A percentile compares a stretch with the other conserved stretches of the same genome.
Evolutionary conservation across 371 early-diverging fungal genomes (phyloP).

Genomic region (Circinella minor): DNA sequence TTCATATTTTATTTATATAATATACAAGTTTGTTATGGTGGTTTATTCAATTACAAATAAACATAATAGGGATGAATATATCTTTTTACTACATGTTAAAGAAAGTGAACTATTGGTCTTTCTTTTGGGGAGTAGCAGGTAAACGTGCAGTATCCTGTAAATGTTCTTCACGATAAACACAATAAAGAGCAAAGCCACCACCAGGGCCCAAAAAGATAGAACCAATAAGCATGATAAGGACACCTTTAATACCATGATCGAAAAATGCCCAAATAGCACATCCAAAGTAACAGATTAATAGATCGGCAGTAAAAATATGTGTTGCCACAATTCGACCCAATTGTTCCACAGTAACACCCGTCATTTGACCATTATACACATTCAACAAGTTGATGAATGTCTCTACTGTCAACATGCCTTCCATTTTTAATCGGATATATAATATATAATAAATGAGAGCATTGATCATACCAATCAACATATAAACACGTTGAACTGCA

Average conservation of each 20-base stretch:
- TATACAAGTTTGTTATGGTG: neutral
- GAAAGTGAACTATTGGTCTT: neutral
- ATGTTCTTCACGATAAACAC: conserved; percentile 20
- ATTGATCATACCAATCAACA: conserved; percentile 19
- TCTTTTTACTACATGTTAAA: neutral
- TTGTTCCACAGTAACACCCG: conserved; percentile 5
- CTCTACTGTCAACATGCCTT: conserved; percentile 5
- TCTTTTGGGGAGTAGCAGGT: neutral
- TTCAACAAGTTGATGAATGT: conserved; percentile 11
- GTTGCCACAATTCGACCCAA: conserved; percentile 11
- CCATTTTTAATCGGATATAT: conserved; percentile 17
- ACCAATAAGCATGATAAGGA: conserved; percentile 1
- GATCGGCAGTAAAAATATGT: conserved; percentile 16
- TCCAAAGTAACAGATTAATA: neutral
- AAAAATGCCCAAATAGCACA: conserved; percentile 13
- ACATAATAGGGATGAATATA: too few relatives aligned
- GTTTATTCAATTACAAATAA: too few relatives aligned
- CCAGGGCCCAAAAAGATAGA: conserved; percentile 20
- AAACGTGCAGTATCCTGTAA: conserved; percentile 15
- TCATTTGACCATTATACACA: neutral
- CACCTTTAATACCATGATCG: conserved; percentile 13
- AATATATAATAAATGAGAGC: conserved; percentile 17
- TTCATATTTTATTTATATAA: neutral
- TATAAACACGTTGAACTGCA: conserved; percentile 21
- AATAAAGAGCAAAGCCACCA: conserved; percentile 18